Percentiles rank a stretch among this genome's conserved stretches.
phyloP scores from a whole-genome alignment of 805 yeast genomes.

The Ogataea pignaliae region DNA sequence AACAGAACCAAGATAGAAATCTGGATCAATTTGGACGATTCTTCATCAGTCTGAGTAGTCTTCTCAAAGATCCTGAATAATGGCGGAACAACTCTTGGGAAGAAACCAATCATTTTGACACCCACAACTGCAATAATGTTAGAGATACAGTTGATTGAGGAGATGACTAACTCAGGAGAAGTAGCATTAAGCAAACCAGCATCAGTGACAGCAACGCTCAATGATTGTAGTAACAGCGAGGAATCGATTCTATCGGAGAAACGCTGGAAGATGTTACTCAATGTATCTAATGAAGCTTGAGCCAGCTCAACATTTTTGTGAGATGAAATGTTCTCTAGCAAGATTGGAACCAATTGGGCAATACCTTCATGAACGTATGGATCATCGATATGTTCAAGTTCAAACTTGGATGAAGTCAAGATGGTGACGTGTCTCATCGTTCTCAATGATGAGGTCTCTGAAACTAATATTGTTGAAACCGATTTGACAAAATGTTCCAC shows the following conservation, averaged over 20 bases:
- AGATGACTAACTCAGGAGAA: slow-evolving; percentile 58
- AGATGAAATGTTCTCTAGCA: slow-evolving; percentile 37
- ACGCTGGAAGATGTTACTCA: slow-evolving; percentile 58
- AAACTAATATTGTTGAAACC: slow-evolving; percentile 38
- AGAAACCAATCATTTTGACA: slow-evolving; percentile 76
- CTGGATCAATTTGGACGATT: slow-evolving; percentile 45
- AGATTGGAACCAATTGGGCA: slow-evolving; percentile 42
- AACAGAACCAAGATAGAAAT: slow-evolving; percentile 67
- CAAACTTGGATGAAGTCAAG: slow-evolving; percentile 65
- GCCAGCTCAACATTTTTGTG: slow-evolving; percentile 44
- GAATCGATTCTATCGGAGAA: slow-evolving; percentile 52
- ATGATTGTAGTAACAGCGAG: slow-evolving; percentile 41
- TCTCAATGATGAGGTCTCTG: slow-evolving; percentile 37
- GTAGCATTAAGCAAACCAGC: slow-evolving; percentile 46
- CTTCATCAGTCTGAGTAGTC: slow-evolving; percentile 23
- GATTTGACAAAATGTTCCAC: slow-evolving; percentile 66
- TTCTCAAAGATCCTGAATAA: slow-evolving; percentile 55
- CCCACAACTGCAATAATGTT: slow-evolving; percentile 72
- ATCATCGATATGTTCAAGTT: slow-evolving; percentile 55
- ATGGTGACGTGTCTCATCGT: slow-evolving; percentile 59
- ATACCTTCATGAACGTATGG: slow-evolving; percentile 47
- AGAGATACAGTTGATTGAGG: slow-evolving; percentile 70
- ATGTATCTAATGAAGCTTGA: slow-evolving; percentile 67
- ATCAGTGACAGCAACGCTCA: slow-evolving; percentile 45
- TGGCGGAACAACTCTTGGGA: slow-evolving; percentile 81